These are phyloP conservation scores for Tylopilus sp. DNA, from an alignment of 1,284 basidiomycete species.

Conservation along the genomic window DNA sequence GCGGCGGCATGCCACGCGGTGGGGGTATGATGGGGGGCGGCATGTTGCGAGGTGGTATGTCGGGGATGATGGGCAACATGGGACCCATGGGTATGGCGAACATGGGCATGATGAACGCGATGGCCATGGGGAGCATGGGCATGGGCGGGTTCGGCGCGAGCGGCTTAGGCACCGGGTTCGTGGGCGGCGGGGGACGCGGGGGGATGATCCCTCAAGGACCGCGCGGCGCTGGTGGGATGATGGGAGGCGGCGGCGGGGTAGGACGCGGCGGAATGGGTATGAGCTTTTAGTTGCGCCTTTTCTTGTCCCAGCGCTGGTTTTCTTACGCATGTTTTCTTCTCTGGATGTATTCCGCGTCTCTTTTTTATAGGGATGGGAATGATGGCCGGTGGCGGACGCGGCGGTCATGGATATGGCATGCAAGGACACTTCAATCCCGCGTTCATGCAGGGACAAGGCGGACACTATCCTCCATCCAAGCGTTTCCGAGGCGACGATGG, in stretches of 20 bases:
- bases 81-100: constrained; percentile 34
- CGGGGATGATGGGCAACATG: constrained; percentile 45
- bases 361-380: constrained; percentile 47
- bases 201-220: constrained; percentile 65
- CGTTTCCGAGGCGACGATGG: constrained; percentile 48
- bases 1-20: constrained; percentile 35
- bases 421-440: constrained; percentile 70
- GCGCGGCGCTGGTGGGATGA: constrained; percentile 42
- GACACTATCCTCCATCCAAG: constrained; percentile 46
- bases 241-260: constrained; percentile 42
- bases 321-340: constrained; percentile 38
- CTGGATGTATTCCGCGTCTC: constrained; percentile 27
- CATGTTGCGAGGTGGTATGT: constrained; percentile 37
- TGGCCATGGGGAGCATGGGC: constrained; percentile 46
- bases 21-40: constrained; percentile 34
- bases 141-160: constrained; percentile 45
- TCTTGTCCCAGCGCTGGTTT: constrained; percentile 36
- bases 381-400: constrained; percentile 37
- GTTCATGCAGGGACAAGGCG: constrained; percentile 54
- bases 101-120: constrained; percentile 36
- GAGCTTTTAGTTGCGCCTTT: constrained; percentile 51
- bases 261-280: constrained; percentile 60
- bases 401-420: constrained; percentile 42
- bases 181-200: constrained; percentile 43
- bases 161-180: constrained; percentile 38